These are phyloP conservation scores for Tephrocybe sp. DNA, from an alignment of 768 basidiomycete genomes.

Conservation along the genomic window DNA sequence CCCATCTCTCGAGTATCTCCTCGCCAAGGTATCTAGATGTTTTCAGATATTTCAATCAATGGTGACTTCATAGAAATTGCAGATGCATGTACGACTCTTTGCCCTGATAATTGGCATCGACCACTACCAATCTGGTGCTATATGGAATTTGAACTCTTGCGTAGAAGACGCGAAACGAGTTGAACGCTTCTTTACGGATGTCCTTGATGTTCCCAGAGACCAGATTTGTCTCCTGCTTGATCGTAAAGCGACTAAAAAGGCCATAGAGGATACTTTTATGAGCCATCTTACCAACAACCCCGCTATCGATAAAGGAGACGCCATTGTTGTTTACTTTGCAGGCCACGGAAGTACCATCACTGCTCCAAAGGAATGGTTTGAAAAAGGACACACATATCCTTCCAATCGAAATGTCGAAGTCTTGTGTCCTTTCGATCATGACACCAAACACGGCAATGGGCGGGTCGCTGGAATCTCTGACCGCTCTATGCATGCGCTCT, in stretches of 20 bases:
- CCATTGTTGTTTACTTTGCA: slow-evolving; percentile 68
- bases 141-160: slow-evolving; percentile 68
- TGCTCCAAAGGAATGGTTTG: slow-evolving; percentile 61
- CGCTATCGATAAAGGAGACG: slow-evolving; percentile 56
- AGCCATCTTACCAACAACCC: slow-evolving; percentile 62
- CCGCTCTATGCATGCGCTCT: slow-evolving; percentile 59
- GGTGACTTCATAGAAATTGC: neutral
- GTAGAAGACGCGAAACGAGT: slow-evolving; percentile 61
- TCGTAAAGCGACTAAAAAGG: slow-evolving; percentile 55
- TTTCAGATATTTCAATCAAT: too few species aligned
- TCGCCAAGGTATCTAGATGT: too few species aligned
- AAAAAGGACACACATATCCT: slow-evolving; percentile 8
- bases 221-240: slow-evolving; percentile 59
- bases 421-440: slow-evolving; percentile 66
- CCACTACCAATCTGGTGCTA: slow-evolving; percentile 58
- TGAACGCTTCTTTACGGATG: slow-evolving; percentile 52
- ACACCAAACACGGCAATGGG: slow-evolving; percentile 43
- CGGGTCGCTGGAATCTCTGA: slow-evolving; percentile 64
- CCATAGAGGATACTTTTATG: slow-evolving; percentile 61
- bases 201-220: slow-evolving; percentile 54
- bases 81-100: slow-evolving; percentile 43
- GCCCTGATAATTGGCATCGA: slow-evolving; percentile 70
- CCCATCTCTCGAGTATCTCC: too few species aligned
- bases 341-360: slow-evolving; percentile 64
- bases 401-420: slow-evolving; percentile 44